Evolutionary conservation across 805 yeast genomes (phyloP), one percentile per base, ranked within the genome.

Genomic region (Brettanomyces bruxellensis): DNA sequence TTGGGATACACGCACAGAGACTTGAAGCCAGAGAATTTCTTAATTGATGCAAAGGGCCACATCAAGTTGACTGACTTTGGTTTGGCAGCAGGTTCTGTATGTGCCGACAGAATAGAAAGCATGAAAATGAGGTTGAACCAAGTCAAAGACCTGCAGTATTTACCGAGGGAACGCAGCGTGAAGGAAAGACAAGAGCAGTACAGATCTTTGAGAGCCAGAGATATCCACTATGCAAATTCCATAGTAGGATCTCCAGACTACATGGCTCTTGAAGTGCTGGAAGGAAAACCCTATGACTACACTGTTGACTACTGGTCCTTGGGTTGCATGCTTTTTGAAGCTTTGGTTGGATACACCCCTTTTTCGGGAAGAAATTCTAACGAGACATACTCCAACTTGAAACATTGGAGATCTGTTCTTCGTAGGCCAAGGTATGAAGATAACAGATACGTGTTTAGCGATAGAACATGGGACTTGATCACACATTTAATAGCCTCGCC

Each of bases 271-370:
- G 99, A 93, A 65, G 98, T 93, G 11, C 76, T 93, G 45, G 95
- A 88, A 65, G 99, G 99, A 6, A 85, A 84, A 59, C 80, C 82
- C 48, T 93, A 93, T 64, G 96, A 93, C 61, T 90, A 83, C 62
- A 91, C 99, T 13, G 95, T 95, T 48, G 99, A 93, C 69, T 93
- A 93, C 64, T 93, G 99, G 99, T 90, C 98, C 0, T 71, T 93
- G 48, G 99, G 99, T 4, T 93, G 99, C 67, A 93, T 93, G 83
- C 71, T 93, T 37, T 93, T 91, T 62, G 99, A 93, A 67, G 86
- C 96, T 41, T 76, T 93, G 47, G 93, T 93, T 52, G 98, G 99
- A 0, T 93, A 87, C 65, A 95, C 99, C 3, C 99, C 99, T 40
- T 93, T 93, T 61, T 83, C 95, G 38, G 99, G 99, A 3, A 79